These are phyloP conservation scores for Ochetophila trinervis DNA, from an alignment of 306 rosid species.

Conservation along the genomic window DNA sequence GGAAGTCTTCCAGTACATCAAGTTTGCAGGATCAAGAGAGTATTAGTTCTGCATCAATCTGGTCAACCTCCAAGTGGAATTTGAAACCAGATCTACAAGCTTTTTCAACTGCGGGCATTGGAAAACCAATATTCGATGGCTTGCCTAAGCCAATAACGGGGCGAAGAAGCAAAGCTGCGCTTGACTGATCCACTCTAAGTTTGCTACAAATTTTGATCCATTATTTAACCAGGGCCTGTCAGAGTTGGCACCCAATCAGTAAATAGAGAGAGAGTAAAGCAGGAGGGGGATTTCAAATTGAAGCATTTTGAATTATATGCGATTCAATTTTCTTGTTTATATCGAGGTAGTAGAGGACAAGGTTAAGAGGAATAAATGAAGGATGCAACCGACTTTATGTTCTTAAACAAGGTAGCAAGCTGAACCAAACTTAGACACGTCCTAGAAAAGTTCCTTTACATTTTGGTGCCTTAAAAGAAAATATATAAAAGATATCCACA, in stretches of 20 bases:
- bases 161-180: slow-evolving; percentile 79
- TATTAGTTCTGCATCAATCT: slow-evolving; percentile 43
- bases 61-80: slow-evolving; percentile 68
- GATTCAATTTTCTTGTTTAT: background rate
- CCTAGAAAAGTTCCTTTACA: no score
- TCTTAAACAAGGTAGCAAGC: background rate
- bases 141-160: slow-evolving; percentile 62
- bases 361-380: background rate
- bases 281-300: background rate
- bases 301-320: background rate
- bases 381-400: background rate
- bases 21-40: slow-evolving; percentile 76
- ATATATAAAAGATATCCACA: no score
- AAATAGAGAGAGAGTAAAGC: slow-evolving; percentile 9
- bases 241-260: slow-evolving; percentile 30
- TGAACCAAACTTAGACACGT: background rate
- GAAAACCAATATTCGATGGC: slow-evolving; percentile 79
- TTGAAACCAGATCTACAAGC: slow-evolving; percentile 73
- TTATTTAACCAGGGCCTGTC: slow-evolving; percentile 25
- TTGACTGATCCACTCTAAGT: slow-evolving; percentile 46
- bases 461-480: background rate
- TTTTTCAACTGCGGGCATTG: slow-evolving; percentile 51
- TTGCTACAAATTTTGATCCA: slow-evolving; percentile 34
- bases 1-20: slow-evolving; percentile 80
- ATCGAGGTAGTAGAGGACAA: slow-evolving; percentile 8